Conservation (phyloP, 2,329 filamentous ascomycete species). For the Penicillium corylophilum region DNA sequence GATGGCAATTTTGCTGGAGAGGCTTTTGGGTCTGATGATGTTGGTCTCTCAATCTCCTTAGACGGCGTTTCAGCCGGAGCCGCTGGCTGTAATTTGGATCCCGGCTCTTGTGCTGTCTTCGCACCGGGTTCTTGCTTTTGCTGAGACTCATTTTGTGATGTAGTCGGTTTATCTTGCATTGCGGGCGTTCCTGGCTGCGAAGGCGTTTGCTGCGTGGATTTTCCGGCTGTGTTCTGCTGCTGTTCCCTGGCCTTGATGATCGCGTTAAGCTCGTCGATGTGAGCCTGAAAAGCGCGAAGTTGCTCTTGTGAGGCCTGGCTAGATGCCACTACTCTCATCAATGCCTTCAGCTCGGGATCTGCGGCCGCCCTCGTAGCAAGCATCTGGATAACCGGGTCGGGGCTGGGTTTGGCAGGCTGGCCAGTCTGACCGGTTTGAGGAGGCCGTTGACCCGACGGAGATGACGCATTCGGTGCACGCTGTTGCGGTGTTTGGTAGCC, state of each 20-base stretch:
- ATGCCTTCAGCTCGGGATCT: conserved; percentile 49
- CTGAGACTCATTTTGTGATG: conserved; percentile 25
- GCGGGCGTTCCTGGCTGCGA: conserved; percentile 14
- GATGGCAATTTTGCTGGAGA: conserved; percentile 1
- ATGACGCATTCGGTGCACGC: conserved; percentile 12
- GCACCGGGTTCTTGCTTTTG: conserved; percentile 25
- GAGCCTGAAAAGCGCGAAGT: conserved; percentile 50
- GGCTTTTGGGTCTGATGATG: not conserved
- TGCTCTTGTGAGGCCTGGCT: conserved; percentile 51
- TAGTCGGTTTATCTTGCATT: conserved; percentile 8
- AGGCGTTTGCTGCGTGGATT: conserved; percentile 2
- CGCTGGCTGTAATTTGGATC: conserved; percentile 14
- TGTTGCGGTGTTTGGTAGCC: conserved; percentile 27
- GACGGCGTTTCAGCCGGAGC: conserved; percentile 16
- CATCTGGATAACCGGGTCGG: conserved; percentile 54
- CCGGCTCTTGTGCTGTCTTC: conserved; percentile 19
- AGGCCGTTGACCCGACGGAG: conserved; percentile 29
- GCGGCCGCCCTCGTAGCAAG: conserved; percentile 51
- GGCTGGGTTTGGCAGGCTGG: conserved; percentile 45
- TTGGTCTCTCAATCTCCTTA: conserved; percentile 5
- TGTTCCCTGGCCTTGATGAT: conserved; percentile 48
- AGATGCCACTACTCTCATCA: conserved; percentile 53
- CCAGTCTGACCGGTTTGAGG: conserved; percentile 28
- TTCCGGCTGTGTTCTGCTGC: conserved; percentile 27
- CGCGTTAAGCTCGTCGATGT: conserved; percentile 53